Evolutionary conservation across 2,329 filamentous ascomycete genomes (phyloP), one percentile per base, ranked within the genome.

Genomic region (Penicillium corylophilum): DNA sequence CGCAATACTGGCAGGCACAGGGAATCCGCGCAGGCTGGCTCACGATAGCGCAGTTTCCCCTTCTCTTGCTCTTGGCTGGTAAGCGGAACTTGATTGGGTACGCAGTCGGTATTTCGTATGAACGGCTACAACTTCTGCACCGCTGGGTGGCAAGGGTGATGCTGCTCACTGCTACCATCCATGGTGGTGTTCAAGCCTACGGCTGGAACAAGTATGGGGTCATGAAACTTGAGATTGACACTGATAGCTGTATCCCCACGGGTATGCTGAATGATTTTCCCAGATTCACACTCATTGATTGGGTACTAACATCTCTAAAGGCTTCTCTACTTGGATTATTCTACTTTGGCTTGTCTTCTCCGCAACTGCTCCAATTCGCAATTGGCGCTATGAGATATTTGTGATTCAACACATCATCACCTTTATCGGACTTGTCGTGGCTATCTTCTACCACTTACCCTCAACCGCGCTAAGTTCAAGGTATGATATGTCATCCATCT

Each of bases 41-140:
- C 16, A 61, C 73, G 2, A 57, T 73, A 2, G 67, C 64, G 15
- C 71, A 75, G 49, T 53, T 74, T 12, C 71, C 69, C 5, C 65
- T 73, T 38, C 56, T 74, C 15, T 57, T 74, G 8, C 57, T 71
- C n/a, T 64, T 75, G 13, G 66, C 69, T 31, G 73, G 71, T 54
- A 72, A 72, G 55, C 64, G 70, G 46, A 74, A 73, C 48, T 50
- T 71, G 20, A 63, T 72, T 26, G 62, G 63, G 8, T 54, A 62
- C 5, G 42, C 66, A 1, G 68, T 65, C 1, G 66, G 67, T 1
- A 53, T 63, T 1, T 66, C 62, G 1, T 71, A 71, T 51, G 68
- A 69, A 51, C 55, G 68, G 6, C 57, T 72, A 5, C 69, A 71
- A 36, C 59, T 67, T 18, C 50, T 69, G 22, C 69, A 71, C 56